Conservation (phyloP, 805 yeast species). For the Myxozyma neotropica region DNA sequence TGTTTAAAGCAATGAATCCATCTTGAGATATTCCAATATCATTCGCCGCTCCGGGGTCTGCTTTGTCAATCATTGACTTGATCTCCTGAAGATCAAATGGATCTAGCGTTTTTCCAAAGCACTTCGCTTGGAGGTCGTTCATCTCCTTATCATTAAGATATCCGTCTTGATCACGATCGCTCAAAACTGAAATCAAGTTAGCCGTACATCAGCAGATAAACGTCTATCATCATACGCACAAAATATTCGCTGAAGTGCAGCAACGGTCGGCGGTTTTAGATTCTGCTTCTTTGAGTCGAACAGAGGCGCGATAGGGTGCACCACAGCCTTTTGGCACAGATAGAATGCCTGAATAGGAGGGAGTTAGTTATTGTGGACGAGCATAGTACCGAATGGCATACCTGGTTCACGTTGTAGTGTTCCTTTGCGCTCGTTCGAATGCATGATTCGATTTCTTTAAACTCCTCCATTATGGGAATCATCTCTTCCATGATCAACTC, state of each 20-base stretch:
- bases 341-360: constrained; percentile 61
- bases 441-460: constrained; percentile 91
- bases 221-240: constrained; percentile 31
- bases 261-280: constrained; percentile 72
- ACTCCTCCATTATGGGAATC: constrained; percentile 81
- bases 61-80: constrained; percentile 44
- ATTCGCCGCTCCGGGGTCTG: constrained; percentile 40
- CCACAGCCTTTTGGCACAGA: constrained; percentile 88
- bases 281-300: constrained; percentile 88
- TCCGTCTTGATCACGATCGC: constrained; percentile 92
- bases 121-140: constrained; percentile 61
- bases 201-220: background rate
- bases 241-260: constrained; percentile 80
- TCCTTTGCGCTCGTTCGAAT: constrained; percentile 83
- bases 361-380: background rate
- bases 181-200: constrained; percentile 47
- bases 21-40: constrained; percentile 42
- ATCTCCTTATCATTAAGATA: constrained; percentile 72
- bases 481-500: constrained; percentile 71
- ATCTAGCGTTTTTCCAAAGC: constrained; percentile 65
- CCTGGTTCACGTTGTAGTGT: constrained; percentile 81
- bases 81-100: constrained; percentile 45
- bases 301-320: constrained; percentile 89
- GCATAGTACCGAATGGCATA: background rate
- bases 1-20: constrained; percentile 78